Base-by-base conservation (phyloP, 805 yeast species). In the Ogataea saltuana region DNA sequence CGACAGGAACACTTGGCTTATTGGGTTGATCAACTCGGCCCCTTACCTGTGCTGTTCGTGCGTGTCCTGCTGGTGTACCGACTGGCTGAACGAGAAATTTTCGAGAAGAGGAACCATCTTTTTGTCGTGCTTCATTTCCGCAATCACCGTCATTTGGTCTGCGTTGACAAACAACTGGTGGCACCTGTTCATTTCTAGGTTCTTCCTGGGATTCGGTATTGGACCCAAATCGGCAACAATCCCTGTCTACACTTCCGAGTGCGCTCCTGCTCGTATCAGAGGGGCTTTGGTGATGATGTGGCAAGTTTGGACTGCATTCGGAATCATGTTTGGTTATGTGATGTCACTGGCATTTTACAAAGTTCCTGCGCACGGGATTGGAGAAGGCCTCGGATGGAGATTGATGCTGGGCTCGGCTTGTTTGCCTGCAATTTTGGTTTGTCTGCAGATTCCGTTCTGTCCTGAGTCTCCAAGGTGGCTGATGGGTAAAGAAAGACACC, bases 391-490 rank as follows among this genome's bases (percentile, higher is more conserved):
- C 54, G 76, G 75, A 54, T 83, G 89, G 88, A 71, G 89, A 63
- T 66, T 83, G 44, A 83, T 81, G 85, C 65, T 83, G 39, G 86
- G 78, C 7, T 75, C 82, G 17, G 88, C 88, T 6, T 70, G 76
- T 69, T 64, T 83, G 28, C 88, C 88, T 1, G 87, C 89, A 0
- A 54, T 80, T 33, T 58, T 78, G 43, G 84, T 83, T 7, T 63
- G 78, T 45, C 54, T 68, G 44, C 88, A 81, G 60, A 75, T 83
- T 36, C 83, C 81, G 25, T 80, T 76, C 57, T 81, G 83, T 46
- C 88, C 88, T 6, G 89, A 83, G 57, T 80, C 86, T 3, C 89
- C 89, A 31, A 72, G 87, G 64, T 83, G 88, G 88, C 69, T 81
- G 47, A 80, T 83, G 85, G 87, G 85, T 64, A 80, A 80, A 59